phyloP scores from a whole-genome alignment of 106 monocot genomes.

The Platanthera zijinensis region DNA sequence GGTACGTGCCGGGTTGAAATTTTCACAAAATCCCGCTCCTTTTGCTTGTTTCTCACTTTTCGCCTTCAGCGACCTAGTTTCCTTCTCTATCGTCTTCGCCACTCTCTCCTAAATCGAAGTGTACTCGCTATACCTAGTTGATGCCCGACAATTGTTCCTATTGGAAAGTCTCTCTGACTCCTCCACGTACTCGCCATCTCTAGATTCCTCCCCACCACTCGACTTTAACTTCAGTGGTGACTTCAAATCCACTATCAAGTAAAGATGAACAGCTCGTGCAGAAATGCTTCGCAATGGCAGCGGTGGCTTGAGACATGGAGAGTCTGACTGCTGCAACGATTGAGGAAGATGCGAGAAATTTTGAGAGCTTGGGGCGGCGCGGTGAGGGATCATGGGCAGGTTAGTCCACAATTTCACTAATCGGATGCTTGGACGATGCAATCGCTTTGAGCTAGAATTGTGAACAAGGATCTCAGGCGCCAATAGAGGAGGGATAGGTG shows the following conservation, averaged over 20 bases:
- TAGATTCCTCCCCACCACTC: constrained; percentile 2
- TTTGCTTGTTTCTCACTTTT: too few relatives aligned
- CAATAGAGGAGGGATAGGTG: background rate
- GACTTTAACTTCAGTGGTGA: background rate
- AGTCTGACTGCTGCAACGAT: background rate
- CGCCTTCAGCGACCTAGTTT: too few relatives aligned
- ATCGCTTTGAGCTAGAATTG: constrained; percentile 37
- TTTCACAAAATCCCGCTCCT: too few relatives aligned
- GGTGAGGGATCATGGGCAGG: constrained; percentile 19
- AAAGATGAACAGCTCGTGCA: constrained; percentile 7
- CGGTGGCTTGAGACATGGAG: background rate
- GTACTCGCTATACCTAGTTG: background rate
- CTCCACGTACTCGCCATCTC: constrained; percentile 4
- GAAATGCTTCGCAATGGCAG: background rate
- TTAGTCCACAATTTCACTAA: constrained; percentile 54
- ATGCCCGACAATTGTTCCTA: constrained; percentile 7
- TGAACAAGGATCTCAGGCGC: background rate
- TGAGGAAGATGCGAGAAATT: background rate
- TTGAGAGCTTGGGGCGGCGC: constrained; percentile 13
- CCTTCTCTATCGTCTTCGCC: too few relatives aligned
- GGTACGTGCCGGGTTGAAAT: too few relatives aligned
- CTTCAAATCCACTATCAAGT: background rate
- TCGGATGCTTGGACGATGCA: constrained; percentile 80
- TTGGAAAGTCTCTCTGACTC: constrained; percentile 9
- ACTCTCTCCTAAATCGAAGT: too few relatives aligned